Evolutionary conservation across 2,329 filamentous ascomycete genomes (phyloP).

Genomic region (Colletotrichum noveboracense): DNA sequence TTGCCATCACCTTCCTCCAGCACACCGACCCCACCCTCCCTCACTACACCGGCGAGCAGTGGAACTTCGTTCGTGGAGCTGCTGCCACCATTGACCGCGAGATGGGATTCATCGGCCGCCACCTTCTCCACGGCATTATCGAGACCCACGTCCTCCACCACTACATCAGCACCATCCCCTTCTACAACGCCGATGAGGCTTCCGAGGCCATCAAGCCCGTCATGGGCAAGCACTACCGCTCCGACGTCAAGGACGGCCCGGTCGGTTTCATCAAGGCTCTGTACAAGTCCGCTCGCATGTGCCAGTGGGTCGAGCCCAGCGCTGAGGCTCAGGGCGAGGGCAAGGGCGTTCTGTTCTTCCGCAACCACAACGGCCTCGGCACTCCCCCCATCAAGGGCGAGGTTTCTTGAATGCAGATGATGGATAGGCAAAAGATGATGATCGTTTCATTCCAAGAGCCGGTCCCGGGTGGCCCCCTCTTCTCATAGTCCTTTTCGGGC

Average conservation of each 20-base stretch:
- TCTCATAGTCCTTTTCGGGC: not conserved
- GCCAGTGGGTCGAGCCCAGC: conserved; percentile 97
- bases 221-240: conserved; percentile 95
- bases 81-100: conserved; percentile 97
- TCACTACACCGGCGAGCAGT: conserved; percentile 85
- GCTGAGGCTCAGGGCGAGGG: conserved; percentile 80
- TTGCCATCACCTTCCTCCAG: conserved; percentile 96
- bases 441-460: not conserved
- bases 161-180: conserved; percentile 94
- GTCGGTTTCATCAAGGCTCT: conserved; percentile 84
- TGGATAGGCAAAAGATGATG: not conserved
- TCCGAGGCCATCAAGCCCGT: conserved; percentile 71
- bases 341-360: conserved; percentile 90
- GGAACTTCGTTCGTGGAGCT: conserved; percentile 93
- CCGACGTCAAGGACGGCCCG: conserved; percentile 77
- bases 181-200: conserved; percentile 69
- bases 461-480: not conserved
- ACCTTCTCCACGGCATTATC: conserved; percentile 92
- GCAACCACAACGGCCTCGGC: conserved; percentile 90
- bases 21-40: conserved; percentile 95
- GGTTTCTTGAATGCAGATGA: not conserved
- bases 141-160: conserved; percentile 98
- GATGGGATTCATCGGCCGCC: conserved; percentile 92
- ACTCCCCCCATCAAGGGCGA: conserved; percentile 36
- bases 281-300: conserved; percentile 82